Evolutionary conservation across 1,139 yeast genomes (phyloP), one percentile per base, ranked within the genome.

Genomic region (Arxiozyma telluris): DNA sequence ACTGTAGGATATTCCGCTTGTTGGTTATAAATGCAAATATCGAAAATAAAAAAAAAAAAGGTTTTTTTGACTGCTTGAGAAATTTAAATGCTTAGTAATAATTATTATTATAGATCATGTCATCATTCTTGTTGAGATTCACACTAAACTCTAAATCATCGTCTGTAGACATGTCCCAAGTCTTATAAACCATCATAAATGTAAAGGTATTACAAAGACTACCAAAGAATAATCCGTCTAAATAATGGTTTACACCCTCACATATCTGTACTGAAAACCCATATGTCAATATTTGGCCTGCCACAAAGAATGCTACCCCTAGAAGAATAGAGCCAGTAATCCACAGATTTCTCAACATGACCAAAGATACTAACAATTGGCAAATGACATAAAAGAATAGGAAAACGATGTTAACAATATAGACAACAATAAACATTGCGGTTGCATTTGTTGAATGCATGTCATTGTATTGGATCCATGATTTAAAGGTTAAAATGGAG

Each of bases 91-190:
- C 17, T 23, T 6, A 11, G 25, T 47, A 47, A 41, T 50, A 56
- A 23, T 47, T 34, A 38, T 53, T 54, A 41, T 54, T 58, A 51
- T 64, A 65, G 20, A 62, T 51, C n/a, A 71, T 66, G 30, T 67
- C 72, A 44, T 72, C 74, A 17, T 68, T 69, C 53, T 64, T 68
- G 51, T 65, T 64, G 12, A 70, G 65, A 57, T 73, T 71, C 52
- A 89, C 95, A 51, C 93, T 82, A 69, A 93, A 93, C 71, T 93
- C 98, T 64, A 91, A 81, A 69, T 93, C 98, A 65, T 93, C 98
- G 56, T 84, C 82, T n/a, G 98, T 93, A 53, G 93, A 85, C 81
- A 89, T 87, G 65, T 91, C 97, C 97, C 98, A 93, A 63, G 83
- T 88, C 71, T 93, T 91, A 75, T 90, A 91, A 54, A 91, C 76